These are phyloP conservation scores for Collybiopsis luxurians DNA, from an alignment of 768 basidiomycete genomes.

Conservation along the genomic window DNA sequence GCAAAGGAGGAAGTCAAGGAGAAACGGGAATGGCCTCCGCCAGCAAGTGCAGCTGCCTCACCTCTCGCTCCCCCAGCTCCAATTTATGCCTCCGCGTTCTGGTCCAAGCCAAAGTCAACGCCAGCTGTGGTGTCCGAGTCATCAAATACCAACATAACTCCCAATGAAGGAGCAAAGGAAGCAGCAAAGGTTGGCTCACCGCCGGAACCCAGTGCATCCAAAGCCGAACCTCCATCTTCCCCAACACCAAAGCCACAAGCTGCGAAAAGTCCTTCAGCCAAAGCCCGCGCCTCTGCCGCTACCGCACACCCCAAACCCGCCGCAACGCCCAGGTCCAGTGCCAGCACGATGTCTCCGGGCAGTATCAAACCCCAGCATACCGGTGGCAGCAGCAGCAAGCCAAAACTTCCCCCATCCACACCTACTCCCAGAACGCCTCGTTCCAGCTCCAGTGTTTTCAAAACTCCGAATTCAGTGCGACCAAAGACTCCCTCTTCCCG, in stretches of 20 bases:
- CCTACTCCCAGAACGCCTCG: conserved; percentile 17
- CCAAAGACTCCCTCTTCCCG: conserved; percentile 35
- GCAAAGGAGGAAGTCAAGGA: conserved; percentile 66
- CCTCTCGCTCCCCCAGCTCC: conserved; percentile 4
- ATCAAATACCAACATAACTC: conserved; percentile 18
- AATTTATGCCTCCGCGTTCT: conserved; percentile 6
- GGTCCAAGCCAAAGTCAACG: conserved; percentile 3
- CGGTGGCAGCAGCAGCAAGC: conserved; percentile 36
- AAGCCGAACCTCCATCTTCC: conserved; percentile 1
- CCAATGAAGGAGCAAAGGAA: too few relatives aligned
- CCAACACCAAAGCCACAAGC: conserved; percentile 11
- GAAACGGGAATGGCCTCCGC: conserved; percentile 76
- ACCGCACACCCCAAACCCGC: conserved; percentile 1
- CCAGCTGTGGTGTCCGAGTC: conserved; percentile 12
- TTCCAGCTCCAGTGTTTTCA: conserved; percentile 13
- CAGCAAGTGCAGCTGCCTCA: neutral
- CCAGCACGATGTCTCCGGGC: conserved; percentile 13
- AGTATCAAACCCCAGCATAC: conserved; percentile 33
- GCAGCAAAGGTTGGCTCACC: too few relatives aligned
- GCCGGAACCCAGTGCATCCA: too few relatives aligned
- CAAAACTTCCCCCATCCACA: conserved; percentile 20
- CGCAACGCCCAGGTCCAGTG: conserved; percentile 12
- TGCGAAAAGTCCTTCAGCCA: neutral
- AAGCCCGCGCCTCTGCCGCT: neutral
- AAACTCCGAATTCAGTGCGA: conserved; percentile 25